These are phyloP conservation scores for Calonectria montana DNA, from an alignment of 2,329 filamentous ascomycete genomes.

Conservation along the genomic window DNA sequence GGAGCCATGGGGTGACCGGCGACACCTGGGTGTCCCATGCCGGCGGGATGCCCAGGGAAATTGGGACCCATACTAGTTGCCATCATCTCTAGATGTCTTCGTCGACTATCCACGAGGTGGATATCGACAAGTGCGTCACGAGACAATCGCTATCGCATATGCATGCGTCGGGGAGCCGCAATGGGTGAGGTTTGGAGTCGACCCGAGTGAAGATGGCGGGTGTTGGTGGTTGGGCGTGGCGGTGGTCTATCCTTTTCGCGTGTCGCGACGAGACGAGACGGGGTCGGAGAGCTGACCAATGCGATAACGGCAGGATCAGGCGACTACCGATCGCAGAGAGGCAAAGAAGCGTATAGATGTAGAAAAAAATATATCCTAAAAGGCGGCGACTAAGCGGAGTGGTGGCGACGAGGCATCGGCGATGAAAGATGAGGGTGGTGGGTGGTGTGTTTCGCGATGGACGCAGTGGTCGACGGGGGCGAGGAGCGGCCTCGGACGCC, in stretches of 20 bases:
- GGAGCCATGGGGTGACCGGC: constrained; percentile 73
- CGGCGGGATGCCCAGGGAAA: constrained; percentile 75
- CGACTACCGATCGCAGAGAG: constrained; percentile 18
- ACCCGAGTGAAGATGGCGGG: constrained; percentile 35
- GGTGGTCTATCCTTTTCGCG: constrained; percentile 40
- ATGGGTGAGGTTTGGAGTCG: constrained; percentile 18
- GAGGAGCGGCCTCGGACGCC: constrained; percentile 25
- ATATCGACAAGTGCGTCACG: constrained; percentile 63
- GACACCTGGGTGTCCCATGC: constrained; percentile 78
- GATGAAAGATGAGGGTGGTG: constrained; percentile 28
- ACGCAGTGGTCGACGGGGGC: constrained; percentile 35
- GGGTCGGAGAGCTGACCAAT: constrained; percentile 30
- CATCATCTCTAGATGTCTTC: constrained; percentile 69
- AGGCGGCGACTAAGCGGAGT: constrained; percentile 30
- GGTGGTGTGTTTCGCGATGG: constrained; percentile 45
- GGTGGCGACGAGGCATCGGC: constrained; percentile 43
- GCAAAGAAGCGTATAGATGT: constrained; percentile 21
- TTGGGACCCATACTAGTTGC: constrained; percentile 71
- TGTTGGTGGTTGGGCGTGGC: constrained; percentile 29
- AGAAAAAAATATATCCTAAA: constrained; percentile 29
- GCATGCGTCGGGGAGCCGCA: constrained; percentile 46
- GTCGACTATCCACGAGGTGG: constrained; percentile 70
- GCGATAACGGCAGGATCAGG: constrained; percentile 37
- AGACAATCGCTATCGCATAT: constrained; percentile 64
- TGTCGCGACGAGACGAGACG: constrained; percentile 42